Conservation (phyloP, 1,284 basidiomycete species). For the Neonothopanus nambi region DNA sequence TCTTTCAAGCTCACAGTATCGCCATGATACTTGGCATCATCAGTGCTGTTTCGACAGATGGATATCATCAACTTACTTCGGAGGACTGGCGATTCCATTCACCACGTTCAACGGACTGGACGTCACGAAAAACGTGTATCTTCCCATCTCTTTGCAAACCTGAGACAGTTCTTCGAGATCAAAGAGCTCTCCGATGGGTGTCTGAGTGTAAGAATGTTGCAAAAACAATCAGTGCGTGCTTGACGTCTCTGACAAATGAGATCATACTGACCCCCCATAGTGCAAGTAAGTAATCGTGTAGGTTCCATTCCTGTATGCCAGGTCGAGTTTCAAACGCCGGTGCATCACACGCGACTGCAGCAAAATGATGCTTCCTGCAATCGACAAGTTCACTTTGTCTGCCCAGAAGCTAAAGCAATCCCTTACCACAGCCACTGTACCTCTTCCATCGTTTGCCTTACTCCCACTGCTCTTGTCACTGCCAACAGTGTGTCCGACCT, state of each 20-base stretch:
- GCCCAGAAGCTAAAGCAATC: not conserved
- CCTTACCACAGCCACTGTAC: conserved; percentile 3
- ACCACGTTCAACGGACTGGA: conserved; percentile 2
- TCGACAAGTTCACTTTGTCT: not conserved
- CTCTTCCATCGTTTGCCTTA: conserved; percentile 1
- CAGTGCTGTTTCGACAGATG: too few relatives aligned
- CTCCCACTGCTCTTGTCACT: not conserved
- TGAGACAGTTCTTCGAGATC: conserved; percentile 1
- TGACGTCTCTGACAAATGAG: not conserved
- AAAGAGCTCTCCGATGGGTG: conserved; percentile 2
- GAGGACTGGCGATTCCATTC: conserved; percentile 4
- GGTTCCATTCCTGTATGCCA: not conserved
- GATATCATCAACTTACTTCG: not conserved
- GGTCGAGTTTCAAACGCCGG: conserved; percentile 1
- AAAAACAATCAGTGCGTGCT: not conserved
- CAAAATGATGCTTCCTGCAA: conserved; percentile 1
- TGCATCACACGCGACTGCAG: conserved; percentile 2
- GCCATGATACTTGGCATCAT: not conserved
- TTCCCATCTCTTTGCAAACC: not conserved
- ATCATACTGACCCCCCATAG: conserved; percentile 1
- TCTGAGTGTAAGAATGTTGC: not conserved
- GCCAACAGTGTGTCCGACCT: not conserved
- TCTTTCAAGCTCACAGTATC: not conserved
- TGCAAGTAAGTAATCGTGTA: conserved; percentile 1
- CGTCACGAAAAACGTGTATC: conserved; percentile 3